Base-by-base conservation (phyloP, 2,329 filamentous ascomycete genomes). In the Fusarium metavorans region DNA sequence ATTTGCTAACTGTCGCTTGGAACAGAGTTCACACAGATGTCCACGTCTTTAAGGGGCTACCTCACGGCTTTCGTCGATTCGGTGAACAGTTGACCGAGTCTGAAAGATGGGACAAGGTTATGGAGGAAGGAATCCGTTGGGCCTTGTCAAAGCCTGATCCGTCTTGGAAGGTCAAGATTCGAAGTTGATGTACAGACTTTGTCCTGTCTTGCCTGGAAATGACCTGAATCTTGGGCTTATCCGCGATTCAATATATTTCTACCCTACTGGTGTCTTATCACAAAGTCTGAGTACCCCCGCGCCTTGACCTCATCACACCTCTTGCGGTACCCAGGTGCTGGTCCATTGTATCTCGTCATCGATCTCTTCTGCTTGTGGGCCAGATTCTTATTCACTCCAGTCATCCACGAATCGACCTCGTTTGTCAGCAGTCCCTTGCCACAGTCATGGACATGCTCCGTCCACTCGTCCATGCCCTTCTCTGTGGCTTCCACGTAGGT, bases 331-430 rank as follows among this genome's bases (percentile, higher is more conserved):
- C 83, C 86, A 0, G 82, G 81, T 0, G 84, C 86, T 6, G 83
- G 81, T 0, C 87, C 87, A 34, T 82, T 82, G 67, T 88, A 89
- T 54, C 87, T 79, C 5, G 84, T 84, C 72, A 89, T 82, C 10
- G 80, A 84, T 54, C 87, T 80, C 69, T 83, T 84, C 73, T 84
- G 81, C 80, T 88, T 88, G 41, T 83, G 80, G 18, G 81, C 79
- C 43, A 88, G 75, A 67, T 89, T 88, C 71, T 82, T 87, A 71
- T 89, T 89, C 2, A 89, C 85, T 1, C 87, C 88, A 2, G 87
- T 89, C 87, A 89, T 88, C 88, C 87, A 89, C 2, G 83, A 85
- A 69, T 89, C 87, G 0, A 77, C 75, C 10, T 77, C 75, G 25
- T 77, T 77, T 0, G 83, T 81, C 30, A 89, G 72, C 11, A 85